Base-by-base conservation (phyloP, 108 stramenopile genomes). In the Fistulifera solaris region DNA sequence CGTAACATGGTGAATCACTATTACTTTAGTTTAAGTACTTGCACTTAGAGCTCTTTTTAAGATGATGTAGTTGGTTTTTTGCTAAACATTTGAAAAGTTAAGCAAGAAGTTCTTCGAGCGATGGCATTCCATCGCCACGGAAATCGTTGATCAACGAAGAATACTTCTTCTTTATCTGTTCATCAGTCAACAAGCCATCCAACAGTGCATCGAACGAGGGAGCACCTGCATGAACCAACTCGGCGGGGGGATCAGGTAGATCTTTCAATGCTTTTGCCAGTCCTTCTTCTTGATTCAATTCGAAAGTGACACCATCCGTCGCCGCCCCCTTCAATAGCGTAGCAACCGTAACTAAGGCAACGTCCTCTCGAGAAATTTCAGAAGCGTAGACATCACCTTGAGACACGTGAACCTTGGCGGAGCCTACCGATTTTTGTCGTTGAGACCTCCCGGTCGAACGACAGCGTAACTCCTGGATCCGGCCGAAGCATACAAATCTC, bases 371-470 rank as follows among this genome's bases (percentile, higher is more conserved):
- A 1, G 58, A 38, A 4, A 59, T 59, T 53, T 62, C 61, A 3
- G 52, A 43, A 26, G 38, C 40, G 23, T 62, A 62, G 12, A 62
- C 52, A 41, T 52, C 61, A 21, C 61, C 61, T 31, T 62, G 52
- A 40, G 42, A 44, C 3, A 62, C 14, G 35, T 59, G 58, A 59
- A 59, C 23, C 47, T 27, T 59, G 14, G 24, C 79, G 22, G 77
- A 70, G 24, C 69, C 63, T 10, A 66, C 56, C 38, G 63, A 22
- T 41, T 74, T 70, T 76, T 73, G 49, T 68, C 59, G 7, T 80
- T 88, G 42, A 94, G 56, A 3, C 92, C 88, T 17, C 92, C 92
- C 3, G 90, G 90, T 54, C 90, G 82, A 19, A 89, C 77, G 16
- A 93, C 62, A 4, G 83, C 85, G 71, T 93, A 93, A 10, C 58